Evolutionary conservation across 306 rosid species (phyloP), one percentile per base, ranked within the genome.

Genomic region (Vigna trinervia): DNA sequence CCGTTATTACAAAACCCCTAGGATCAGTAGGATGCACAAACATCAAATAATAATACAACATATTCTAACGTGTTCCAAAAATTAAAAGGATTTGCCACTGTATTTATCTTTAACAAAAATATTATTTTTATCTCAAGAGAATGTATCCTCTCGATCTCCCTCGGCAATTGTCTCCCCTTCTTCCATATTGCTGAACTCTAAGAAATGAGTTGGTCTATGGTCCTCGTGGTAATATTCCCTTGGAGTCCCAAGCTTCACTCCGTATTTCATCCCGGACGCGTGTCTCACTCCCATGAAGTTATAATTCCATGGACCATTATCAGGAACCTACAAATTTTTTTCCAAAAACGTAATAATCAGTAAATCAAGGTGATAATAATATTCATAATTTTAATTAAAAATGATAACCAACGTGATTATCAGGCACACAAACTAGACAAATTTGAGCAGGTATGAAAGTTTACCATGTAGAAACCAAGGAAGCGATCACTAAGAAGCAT

Each of bases 401-500:
- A 38, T 39, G 19, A 64, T 62, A 63, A 63, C 4, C 50, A 34
- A 32, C 6, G 26, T 56, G 10, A 54, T 57, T 26, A 22, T 60
- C 34, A 56, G 6, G 2, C 36, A 9, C 5, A 22, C 32, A 59
- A 59, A 28, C 19, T 30, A 30, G 19, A 30, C 12, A 30, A 13
- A 5, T 69, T 5, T 1, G 19, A 61, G 63, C 8, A 51, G 63
- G 41, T 9, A 5, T 68, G 39, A 51, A 34, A 54, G 66, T 80
- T 81, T 87, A 95, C 99, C 99, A 96, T 96, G 81, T 96, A 96
- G 90, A 92, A 96, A 66, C 99, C 99, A 39, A 89, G 90, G 89
- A 96, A 96, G 59, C 99, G 96, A 74, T 96, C 99, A 50, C 99
- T 96, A n/a, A 96, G 96, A 17, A 96, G 98, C 99, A 96, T 96